These are phyloP conservation scores for Limonium bicolor DNA, from an alignment of 148 eudicot species.

Conservation along the genomic window DNA sequence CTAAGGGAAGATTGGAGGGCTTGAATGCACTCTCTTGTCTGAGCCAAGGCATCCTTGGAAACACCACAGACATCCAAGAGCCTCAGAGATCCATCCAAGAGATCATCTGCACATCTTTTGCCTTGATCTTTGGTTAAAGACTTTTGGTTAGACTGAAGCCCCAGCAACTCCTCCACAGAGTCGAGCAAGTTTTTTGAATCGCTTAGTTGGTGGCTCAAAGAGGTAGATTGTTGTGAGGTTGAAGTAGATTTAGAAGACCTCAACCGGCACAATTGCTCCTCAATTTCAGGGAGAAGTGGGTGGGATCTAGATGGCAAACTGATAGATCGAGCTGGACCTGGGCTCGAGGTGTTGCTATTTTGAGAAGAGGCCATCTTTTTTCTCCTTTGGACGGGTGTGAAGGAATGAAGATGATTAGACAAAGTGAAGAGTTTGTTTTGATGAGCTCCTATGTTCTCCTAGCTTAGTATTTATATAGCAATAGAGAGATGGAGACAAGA, in stretches of 20 bases:
- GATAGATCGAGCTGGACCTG: conserved; percentile 18
- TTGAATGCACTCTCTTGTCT: conserved; percentile 20
- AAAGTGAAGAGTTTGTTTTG: not conserved
- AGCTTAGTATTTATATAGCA: not conserved
- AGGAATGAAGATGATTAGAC: not conserved
- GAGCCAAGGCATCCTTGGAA: conserved; percentile 18
- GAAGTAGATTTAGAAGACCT: conserved; percentile 25
- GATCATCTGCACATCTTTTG: conserved; percentile 5
- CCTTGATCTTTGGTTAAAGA: conserved; percentile 1
- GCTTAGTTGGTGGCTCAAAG: conserved; percentile 13
- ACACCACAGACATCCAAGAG: conserved; percentile 30
- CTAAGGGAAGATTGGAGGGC: conserved; percentile 21
- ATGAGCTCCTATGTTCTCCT: too few species aligned
- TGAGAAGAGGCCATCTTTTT: conserved; percentile 16
- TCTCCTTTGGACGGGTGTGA: not conserved
- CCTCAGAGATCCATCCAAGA: conserved; percentile 20
- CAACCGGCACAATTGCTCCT: conserved; percentile 15
- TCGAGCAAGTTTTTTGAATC: conserved; percentile 19
- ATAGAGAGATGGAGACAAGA: conserved; percentile 1
- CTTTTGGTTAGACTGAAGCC: conserved; percentile 8
- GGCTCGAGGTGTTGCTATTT: conserved; percentile 4
- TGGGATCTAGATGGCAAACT: conserved; percentile 26
- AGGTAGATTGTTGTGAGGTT: conserved; percentile 20
- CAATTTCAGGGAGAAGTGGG: conserved; percentile 10
- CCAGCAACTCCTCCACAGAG: conserved; percentile 12